Evolutionary conservation across 805 yeast species (phyloP), one percentile per base, ranked within the genome.

Genomic region (Grigorovia humatica): DNA sequence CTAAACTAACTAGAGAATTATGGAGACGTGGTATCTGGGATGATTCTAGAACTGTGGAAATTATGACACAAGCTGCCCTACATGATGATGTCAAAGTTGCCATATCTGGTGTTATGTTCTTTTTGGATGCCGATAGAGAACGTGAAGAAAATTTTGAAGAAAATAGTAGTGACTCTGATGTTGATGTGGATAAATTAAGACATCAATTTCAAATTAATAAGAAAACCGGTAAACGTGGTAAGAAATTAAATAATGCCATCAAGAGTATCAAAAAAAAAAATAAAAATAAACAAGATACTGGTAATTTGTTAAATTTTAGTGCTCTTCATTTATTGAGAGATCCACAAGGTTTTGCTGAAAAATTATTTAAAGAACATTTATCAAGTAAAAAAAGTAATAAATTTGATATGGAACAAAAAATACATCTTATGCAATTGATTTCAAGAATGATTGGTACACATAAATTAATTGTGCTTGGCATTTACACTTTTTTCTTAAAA

Each of bases 21-120:
- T 93, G 99, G 99, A 80, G 96, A 73, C 79, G 98, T 65, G 96
- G 96, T 63, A 86, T 93, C 53, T 93, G 99, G 99, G 97, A 89
- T 67, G 99, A 93, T 67, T 79, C 96, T 0, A 76, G 97, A 61
- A 85, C 98, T 0, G 96, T 93, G n/a, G 99, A 93, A 69, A 81
- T 93, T 62, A 90, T 93, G 98, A 84, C 95, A 1, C 93, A 88
- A 60, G 97, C 98, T 1, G 88, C 97, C 1, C 70, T 88, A 55
- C 96, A 89, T 63, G 83, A 84, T 15, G 96, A 93, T 61, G 68
- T 74, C 6, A 93, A 93, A 70, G 93, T 93, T 47, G 84, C 95
- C 7, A 73, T 85, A 51, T 85, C 97, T 2, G 99, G 96, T 55
- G 93, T 88, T 32, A 75, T 81, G 62, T 93, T 93, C 69, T 93